phyloP scores from a whole-genome alignment of 306 rosid genomes.

The Malus fusca region DNA sequence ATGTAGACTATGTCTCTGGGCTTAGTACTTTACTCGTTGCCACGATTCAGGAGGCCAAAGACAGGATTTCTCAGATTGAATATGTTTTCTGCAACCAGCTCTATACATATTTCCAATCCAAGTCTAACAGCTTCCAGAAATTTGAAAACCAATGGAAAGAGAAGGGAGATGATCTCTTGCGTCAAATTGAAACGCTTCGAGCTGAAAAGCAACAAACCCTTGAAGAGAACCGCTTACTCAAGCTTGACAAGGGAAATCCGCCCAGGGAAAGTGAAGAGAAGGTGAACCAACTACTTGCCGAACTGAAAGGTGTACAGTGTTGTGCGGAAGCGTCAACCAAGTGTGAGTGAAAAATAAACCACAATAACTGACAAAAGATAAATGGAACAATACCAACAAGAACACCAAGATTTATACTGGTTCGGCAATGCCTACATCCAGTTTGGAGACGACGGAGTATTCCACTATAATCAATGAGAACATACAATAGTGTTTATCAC shows the following conservation, averaged over 20 bases:
- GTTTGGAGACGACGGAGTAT: no score
- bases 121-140: conserved; percentile 26
- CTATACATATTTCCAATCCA: conserved; percentile 52
- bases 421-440: no score
- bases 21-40: conserved; percentile 82
- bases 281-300: conserved; percentile 16
- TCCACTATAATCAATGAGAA: no score
- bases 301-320: conserved; percentile 19
- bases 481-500: no score
- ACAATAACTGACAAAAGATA: no score
- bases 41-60: conserved; percentile 74
- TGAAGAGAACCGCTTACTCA: conserved; percentile 38
- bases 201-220: conserved; percentile 25
- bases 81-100: conserved; percentile 67
- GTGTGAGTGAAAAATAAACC: no score
- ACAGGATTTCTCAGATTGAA: conserved; percentile 70
- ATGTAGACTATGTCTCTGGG: conserved; percentile 34
- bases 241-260: conserved; percentile 29
- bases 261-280: conserved; percentile 20
- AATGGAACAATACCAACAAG: no score
- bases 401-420: no score
- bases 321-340: no score
- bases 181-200: conserved; percentile 27
- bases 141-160: conserved; percentile 29
- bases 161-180: conserved; percentile 31